Percentiles rank a stretch among this genome's conserved stretches.
phyloP scores from a whole-genome alignment of 2,329 filamentous ascomycete genomes.

The Botrytis pseudocinerea region DNA sequence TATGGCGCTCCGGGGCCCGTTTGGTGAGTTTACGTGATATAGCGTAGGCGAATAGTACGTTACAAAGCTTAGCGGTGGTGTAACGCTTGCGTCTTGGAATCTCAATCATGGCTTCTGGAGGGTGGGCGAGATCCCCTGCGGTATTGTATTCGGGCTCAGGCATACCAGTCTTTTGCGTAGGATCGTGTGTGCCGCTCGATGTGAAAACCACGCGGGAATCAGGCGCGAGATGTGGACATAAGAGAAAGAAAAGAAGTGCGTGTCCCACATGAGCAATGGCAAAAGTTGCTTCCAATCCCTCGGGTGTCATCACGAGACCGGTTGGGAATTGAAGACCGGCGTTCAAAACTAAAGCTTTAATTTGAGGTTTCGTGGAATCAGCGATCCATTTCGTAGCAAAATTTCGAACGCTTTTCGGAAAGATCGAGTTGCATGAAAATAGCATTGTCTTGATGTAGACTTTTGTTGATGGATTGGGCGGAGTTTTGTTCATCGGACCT shows the following conservation, averaged over 20 bases:
- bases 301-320: slow-evolving; percentile 41
- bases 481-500: slow-evolving; percentile 43
- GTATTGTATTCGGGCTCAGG: slow-evolving; percentile 44
- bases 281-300: slow-evolving; percentile 52
- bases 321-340: slow-evolving; percentile 48
- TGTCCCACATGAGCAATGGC: slow-evolving; percentile 53
- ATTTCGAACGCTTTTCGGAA: slow-evolving; percentile 39
- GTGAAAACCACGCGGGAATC: slow-evolving; percentile 49
- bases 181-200: slow-evolving; percentile 51
- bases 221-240: slow-evolving; percentile 44
- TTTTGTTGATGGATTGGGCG: slow-evolving; percentile 45
- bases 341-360: slow-evolving; percentile 50
- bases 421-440: slow-evolving; percentile 44
- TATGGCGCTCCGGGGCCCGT: slow-evolving; percentile 32
- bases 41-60: slow-evolving; percentile 51
- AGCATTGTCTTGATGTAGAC: slow-evolving; percentile 45
- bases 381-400: slow-evolving; percentile 27
- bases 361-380: slow-evolving; percentile 40
- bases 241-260: slow-evolving; percentile 51
- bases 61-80: slow-evolving; percentile 48
- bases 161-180: slow-evolving; percentile 40
- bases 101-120: slow-evolving; percentile 26
- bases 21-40: slow-evolving; percentile 43
- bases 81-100: slow-evolving; percentile 46
- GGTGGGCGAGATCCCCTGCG: slow-evolving; percentile 49